Evolutionary conservation across 768 basidiomycete genomes (phyloP).

Genomic region (Leccinellum albellum): DNA sequence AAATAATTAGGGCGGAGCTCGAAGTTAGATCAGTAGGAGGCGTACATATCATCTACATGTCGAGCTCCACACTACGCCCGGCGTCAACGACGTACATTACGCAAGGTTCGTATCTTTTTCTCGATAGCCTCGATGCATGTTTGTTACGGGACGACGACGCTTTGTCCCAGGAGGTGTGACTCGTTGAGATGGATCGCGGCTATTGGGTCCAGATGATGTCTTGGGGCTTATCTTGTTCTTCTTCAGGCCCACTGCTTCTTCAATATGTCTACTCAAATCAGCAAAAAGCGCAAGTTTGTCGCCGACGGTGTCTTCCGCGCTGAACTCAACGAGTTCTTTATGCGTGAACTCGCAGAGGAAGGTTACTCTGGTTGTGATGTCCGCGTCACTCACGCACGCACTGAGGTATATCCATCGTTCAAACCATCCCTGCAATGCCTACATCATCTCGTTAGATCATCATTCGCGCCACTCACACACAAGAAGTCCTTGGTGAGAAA

Average conservation of each 20-base stretch:
- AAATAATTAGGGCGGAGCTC: slow-evolving; percentile 20
- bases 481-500: slow-evolving; percentile 98
- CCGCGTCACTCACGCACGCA: slow-evolving; percentile 97
- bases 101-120: slow-evolving; percentile 23
- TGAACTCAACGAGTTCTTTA: slow-evolving; percentile 99
- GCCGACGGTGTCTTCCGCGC: slow-evolving; percentile 99
- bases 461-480: slow-evolving; percentile 99
- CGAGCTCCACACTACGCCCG: slow-evolving; percentile 17
- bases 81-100: slow-evolving; percentile 16
- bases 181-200: slow-evolving; percentile 19
- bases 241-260: slow-evolving; percentile 12
- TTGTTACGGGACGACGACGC: background rate
- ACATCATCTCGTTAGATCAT: slow-evolving; percentile 64
- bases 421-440: background rate
- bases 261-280: slow-evolving; percentile 84
- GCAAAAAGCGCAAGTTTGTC: slow-evolving; percentile 98
- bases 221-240: slow-evolving; percentile 17
- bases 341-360: slow-evolving; percentile 95
- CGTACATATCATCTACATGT: slow-evolving; percentile 7
- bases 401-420: slow-evolving; percentile 58
- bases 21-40: slow-evolving; percentile 14
- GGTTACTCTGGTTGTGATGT: slow-evolving; percentile 99
- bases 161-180: background rate
- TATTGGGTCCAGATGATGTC: slow-evolving; percentile 17
- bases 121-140: background rate